Conservation (phyloP, 2,329 filamentous ascomycete genomes). For the Proliferodiscus dingleyae region DNA sequence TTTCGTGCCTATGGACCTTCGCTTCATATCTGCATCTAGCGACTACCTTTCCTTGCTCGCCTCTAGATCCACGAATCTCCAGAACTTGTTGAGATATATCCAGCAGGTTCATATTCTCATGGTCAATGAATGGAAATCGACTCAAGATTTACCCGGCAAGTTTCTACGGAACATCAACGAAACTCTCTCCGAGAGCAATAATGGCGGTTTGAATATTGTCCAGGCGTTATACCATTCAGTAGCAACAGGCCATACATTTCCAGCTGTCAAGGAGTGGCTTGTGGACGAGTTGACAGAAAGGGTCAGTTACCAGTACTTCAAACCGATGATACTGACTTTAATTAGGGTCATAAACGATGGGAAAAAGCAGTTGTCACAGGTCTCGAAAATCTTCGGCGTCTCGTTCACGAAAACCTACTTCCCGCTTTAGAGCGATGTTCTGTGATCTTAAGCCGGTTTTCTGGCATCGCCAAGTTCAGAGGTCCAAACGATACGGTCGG, state of each 20-base stretch:
- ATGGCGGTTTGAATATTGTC: slow-evolving; percentile 55
- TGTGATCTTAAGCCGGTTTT: slow-evolving; percentile 75
- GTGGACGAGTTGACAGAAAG: slow-evolving; percentile 76
- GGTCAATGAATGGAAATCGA: slow-evolving; percentile 75
- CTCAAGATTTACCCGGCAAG: slow-evolving; percentile 70
- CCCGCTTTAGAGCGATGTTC: slow-evolving; percentile 80
- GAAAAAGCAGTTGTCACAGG: slow-evolving; percentile 79
- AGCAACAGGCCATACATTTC: slow-evolving; percentile 74
- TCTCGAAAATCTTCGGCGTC: slow-evolving; percentile 68
- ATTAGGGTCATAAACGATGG: slow-evolving; percentile 86
- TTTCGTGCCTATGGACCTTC: slow-evolving; percentile 75
- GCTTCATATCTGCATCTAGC: slow-evolving; percentile 72
- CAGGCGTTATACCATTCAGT: slow-evolving; percentile 79
- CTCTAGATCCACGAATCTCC: slow-evolving; percentile 79
- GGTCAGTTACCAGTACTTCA: slow-evolving; percentile 42
- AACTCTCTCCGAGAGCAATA: slow-evolving; percentile 61
- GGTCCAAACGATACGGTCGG: slow-evolving; percentile 62
- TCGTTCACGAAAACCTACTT: slow-evolving; percentile 83
- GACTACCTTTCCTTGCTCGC: slow-evolving; percentile 79
- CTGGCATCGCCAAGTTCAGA: slow-evolving; percentile 78
- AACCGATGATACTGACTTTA: slow-evolving; percentile 5
- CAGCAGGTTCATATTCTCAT: slow-evolving; percentile 76
- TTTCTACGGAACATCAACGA: slow-evolving; percentile 75
- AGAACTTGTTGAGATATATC: slow-evolving; percentile 82
- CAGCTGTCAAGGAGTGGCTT: slow-evolving; percentile 78